Conservation (phyloP, 164 flowering plant species). For the Stephania cephalantha region DNA sequence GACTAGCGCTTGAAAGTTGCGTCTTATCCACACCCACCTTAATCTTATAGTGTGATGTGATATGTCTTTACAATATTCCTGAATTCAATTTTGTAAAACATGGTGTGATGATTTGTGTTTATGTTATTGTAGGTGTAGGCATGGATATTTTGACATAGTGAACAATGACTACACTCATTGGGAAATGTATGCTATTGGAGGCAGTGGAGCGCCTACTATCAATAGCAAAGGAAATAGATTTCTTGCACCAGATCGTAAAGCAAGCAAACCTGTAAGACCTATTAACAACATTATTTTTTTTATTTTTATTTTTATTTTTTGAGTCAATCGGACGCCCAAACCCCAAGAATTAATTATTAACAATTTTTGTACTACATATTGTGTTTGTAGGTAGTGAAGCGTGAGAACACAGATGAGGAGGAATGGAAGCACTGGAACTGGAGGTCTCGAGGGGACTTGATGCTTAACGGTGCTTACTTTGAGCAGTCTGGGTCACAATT, state of each 20-base stretch:
- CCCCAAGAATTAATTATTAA: no score
- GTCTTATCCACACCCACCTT: no score
- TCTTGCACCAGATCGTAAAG: constrained; percentile 48
- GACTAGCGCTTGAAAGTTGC: no score
- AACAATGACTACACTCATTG: constrained; percentile 82
- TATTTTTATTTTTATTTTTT: no score
- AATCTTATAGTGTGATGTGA: no score
- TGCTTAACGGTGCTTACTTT: constrained; percentile 76
- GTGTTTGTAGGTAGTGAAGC: constrained; percentile 53
- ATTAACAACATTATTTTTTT: no score
- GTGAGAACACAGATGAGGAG: constrained; percentile 40
- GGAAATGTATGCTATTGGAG: constrained; percentile 88
- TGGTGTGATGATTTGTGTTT: no score
- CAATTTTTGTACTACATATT: no score
- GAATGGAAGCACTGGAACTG: constrained; percentile 72
- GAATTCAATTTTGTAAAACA: no score
- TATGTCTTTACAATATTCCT: no score
- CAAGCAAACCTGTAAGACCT: constrained; percentile 46
- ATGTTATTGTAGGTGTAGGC: constrained; percentile 50
- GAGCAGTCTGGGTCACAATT: constrained; percentile 54
- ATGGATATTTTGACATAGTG: constrained; percentile 78
- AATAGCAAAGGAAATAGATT: constrained; percentile 82
- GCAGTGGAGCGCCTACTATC: constrained; percentile 72
- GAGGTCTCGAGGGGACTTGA: constrained; percentile 67
- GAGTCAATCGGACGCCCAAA: no score